phyloP scores from a whole-genome alignment of 176 grass and related monocot genomes.

The Carex scoparia region DNA sequence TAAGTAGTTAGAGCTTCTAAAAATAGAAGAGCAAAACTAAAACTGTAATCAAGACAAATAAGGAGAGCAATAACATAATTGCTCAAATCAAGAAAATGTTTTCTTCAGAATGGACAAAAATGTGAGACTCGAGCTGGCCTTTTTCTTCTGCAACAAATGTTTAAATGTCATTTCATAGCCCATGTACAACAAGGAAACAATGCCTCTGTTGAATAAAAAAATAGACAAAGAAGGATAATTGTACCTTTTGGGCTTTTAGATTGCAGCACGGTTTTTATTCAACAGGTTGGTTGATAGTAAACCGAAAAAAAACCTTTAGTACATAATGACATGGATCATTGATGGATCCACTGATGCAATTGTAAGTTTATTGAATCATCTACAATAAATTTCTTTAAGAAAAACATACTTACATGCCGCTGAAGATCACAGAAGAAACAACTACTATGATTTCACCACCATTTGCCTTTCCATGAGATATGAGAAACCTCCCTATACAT shows the following conservation, averaged over 20 bases:
- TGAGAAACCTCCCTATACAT: conserved; percentile 75
- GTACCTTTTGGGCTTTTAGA: background rate
- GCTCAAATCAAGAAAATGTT: too few relatives aligned
- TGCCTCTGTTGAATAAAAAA: background rate
- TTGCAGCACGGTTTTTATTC: background rate
- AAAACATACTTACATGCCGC: conserved; percentile 68
- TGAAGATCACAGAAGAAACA: conserved; percentile 89
- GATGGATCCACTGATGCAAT: too few relatives aligned
- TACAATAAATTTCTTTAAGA: background rate
- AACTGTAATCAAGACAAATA: too few relatives aligned
- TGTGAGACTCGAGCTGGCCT: too few relatives aligned
- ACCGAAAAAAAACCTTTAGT: background rate
- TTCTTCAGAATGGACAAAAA: too few relatives aligned
- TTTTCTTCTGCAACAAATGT: too few relatives aligned
- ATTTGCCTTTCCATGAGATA: conserved; percentile 69
- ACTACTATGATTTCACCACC: conserved; percentile 88
- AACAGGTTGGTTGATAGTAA: too few relatives aligned
- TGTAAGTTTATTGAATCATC: too few relatives aligned
- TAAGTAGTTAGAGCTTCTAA: too few relatives aligned
- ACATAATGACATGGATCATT: background rate
- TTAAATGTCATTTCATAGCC: too few relatives aligned
- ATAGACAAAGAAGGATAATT: background rate
- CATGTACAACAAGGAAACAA: background rate
- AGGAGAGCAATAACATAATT: too few relatives aligned
- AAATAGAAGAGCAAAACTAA: too few relatives aligned